A percentile compares a stretch with the other conserved stretches of the same genome.
Evolutionary conservation across 768 basidiomycete species (phyloP).

Genomic region (Boletus reticulatus): DNA sequence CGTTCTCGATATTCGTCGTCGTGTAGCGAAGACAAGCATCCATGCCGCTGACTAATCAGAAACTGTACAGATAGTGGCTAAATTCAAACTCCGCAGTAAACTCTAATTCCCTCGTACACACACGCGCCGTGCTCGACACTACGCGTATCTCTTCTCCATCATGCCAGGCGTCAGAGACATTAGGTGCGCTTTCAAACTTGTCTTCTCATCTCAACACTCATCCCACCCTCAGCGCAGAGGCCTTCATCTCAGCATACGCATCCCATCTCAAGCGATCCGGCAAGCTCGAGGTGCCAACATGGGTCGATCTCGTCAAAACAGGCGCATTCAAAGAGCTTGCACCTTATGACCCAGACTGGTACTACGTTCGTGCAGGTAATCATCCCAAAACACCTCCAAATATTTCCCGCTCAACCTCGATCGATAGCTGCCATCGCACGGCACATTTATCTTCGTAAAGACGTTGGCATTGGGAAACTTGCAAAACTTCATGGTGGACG

Average conservation of each 20-base stretch:
- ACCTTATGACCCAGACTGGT: constrained; percentile 99
- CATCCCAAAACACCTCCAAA: constrained; percentile 11
- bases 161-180: constrained; percentile 87
- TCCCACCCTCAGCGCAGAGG: constrained; percentile 65
- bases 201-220: neutral
- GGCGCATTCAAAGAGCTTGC: constrained; percentile 97
- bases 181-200: constrained; percentile 41
- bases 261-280: constrained; percentile 97
- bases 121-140: constrained; percentile 47
- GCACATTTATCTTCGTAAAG: constrained; percentile 99
- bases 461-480: constrained; percentile 90
- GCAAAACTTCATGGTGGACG: constrained; percentile 96
- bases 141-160: constrained; percentile 31
- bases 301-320: constrained; percentile 99
- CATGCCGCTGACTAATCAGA: constrained; percentile 38
- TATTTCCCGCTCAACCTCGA: neutral
- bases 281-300: constrained; percentile 98
- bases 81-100: constrained; percentile 34
- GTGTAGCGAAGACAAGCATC: too few species aligned
- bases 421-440: constrained; percentile 87
- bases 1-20: too few species aligned
- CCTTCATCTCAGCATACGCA: constrained; percentile 91
- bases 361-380: constrained; percentile 96
- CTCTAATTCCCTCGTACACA: constrained; percentile 40
- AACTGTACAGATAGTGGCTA: constrained; percentile 42